Evolutionary conservation across 208 protist genomes (phyloP).

Genomic region (Trypanosoma platydactyli): DNA sequence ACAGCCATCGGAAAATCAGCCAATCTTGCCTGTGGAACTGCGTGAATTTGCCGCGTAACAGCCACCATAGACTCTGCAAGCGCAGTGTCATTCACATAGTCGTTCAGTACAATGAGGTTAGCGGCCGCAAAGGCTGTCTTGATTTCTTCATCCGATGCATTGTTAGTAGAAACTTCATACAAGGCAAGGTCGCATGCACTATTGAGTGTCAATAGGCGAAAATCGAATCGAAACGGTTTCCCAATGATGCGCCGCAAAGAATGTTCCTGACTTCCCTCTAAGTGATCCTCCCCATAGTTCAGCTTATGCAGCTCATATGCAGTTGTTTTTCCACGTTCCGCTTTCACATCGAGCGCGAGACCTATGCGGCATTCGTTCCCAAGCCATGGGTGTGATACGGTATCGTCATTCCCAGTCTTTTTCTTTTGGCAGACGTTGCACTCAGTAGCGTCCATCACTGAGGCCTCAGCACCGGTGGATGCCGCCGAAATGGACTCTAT

Average conservation of each 20-base stretch:
- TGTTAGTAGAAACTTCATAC: slow-evolving; percentile 59
- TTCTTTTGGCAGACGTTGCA: slow-evolving; percentile 3
- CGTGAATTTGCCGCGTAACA: slow-evolving; percentile 22
- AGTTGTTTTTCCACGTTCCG: background rate
- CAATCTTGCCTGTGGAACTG: slow-evolving; percentile 21
- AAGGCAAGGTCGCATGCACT: slow-evolving; percentile 45
- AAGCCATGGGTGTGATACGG: slow-evolving; percentile 17
- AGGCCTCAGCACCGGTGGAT: background rate
- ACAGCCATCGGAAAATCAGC: slow-evolving; percentile 41
- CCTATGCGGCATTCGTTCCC: slow-evolving; percentile 14
- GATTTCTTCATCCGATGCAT: slow-evolving; percentile 66
- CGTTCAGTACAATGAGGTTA: slow-evolving; percentile 64
- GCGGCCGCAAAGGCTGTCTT: slow-evolving; percentile 55
- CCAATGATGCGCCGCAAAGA: background rate
- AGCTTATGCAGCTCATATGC: background rate
- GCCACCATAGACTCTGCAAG: slow-evolving; percentile 37
- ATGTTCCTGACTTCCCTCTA: background rate
- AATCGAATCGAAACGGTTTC: slow-evolving; percentile 37
- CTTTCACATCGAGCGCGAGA: slow-evolving; percentile 16
- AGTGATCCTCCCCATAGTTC: background rate
- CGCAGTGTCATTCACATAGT: slow-evolving; percentile 57
- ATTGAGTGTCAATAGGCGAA: slow-evolving; percentile 41
- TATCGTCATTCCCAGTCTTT: background rate
- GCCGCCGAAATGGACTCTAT: background rate
- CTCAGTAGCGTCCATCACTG: background rate